Percentiles rank a stretch among this genome's conserved stretches.
Conservation (phyloP, 2,329 filamentous ascomycete species). For the Xylaria sp. region DNA sequence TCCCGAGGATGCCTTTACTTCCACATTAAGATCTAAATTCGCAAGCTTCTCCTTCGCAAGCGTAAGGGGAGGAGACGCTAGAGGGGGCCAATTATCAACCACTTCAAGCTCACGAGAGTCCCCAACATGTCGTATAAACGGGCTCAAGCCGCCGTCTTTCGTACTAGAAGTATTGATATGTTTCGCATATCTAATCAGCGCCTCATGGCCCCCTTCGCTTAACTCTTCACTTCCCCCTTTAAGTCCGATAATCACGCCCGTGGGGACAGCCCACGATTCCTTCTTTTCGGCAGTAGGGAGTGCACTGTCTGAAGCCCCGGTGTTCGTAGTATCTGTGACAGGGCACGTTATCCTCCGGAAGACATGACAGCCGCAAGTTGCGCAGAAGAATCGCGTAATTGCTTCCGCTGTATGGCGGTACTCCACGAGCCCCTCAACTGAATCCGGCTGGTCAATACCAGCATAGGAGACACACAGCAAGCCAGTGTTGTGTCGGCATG, state of each 20-base stretch:
- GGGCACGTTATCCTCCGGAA: slow-evolving; percentile 43
- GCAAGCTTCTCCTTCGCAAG: neutral
- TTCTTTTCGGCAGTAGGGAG: neutral
- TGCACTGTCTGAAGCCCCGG: neutral
- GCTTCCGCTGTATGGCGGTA: slow-evolving; percentile 27
- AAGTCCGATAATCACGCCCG: slow-evolving; percentile 48
- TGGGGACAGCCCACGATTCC: slow-evolving; percentile 51
- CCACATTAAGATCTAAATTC: neutral
- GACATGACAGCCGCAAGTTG: slow-evolving; percentile 55
- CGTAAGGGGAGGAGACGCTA: neutral
- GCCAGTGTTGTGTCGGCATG: slow-evolving; percentile 50
- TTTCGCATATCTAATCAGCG: slow-evolving; percentile 30
- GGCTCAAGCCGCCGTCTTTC: slow-evolving; percentile 52
- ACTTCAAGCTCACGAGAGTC: slow-evolving; percentile 15
- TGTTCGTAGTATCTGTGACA: neutral
- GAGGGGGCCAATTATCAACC: neutral
- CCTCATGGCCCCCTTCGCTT: neutral
- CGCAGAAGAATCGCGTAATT: slow-evolving; percentile 53
- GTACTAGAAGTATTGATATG: slow-evolving; percentile 48
- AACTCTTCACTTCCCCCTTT: neutral
- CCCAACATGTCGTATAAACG: slow-evolving; percentile 45
- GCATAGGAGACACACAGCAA: slow-evolving; percentile 54
- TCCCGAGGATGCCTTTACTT: slow-evolving; percentile 25
- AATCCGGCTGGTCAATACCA: slow-evolving; percentile 42
- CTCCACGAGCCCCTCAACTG: slow-evolving; percentile 32